Evolutionary conservation across 2,329 filamentous ascomycete species (phyloP), one percentile per base, ranked within the genome.

Genomic region (Tolypocladium tropicale): DNA sequence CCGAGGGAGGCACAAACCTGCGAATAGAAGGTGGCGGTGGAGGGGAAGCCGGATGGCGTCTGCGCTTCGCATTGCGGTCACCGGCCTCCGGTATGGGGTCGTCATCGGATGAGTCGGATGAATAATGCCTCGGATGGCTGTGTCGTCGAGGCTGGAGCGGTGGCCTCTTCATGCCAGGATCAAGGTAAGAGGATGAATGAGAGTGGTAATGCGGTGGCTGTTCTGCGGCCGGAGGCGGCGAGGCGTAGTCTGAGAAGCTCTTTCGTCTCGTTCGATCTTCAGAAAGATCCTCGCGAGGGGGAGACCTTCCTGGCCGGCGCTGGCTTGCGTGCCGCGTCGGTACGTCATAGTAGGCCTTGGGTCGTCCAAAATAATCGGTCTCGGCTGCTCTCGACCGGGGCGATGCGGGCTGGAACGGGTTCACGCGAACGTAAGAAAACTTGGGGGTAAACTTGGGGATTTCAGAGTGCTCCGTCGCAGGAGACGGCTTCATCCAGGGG

Each of bases 231-330:
- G 68, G 68, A 2, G 71, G 70, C 1, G 72, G 70, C 2, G 69
- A 70, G 2, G 74, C 74, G 53, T 76, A 74, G 56, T 81, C 79
- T 3, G 78, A 79, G 63, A 78, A 77, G 66, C 79, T 81, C 55
- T 75, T 72, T 41, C 78, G 72, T 41, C 76, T 72, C 14, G 64
- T 67, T n/a, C 71, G 65, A 18, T 73, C 72, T 18, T 77, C 76
- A 10, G 72, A 65, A 7, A 73, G 69, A 33, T 70, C 70, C 32
- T 71, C 69, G 37, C 70, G 70, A 49, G 69, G 70, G 34, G 65
- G 67, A 6, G 69, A 71, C 36, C 70, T 62, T 56, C 69, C 68
- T 41, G 60, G 63, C 55, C 65, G 63, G 37, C 67, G 69, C 46
- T 62, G 66, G 46, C 67, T 63, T 10, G 68, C 59, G 54, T 70